Evolutionary conservation across 768 basidiomycete species (phyloP).

Genomic region (Rubroboletus pulcherrimus): DNA sequence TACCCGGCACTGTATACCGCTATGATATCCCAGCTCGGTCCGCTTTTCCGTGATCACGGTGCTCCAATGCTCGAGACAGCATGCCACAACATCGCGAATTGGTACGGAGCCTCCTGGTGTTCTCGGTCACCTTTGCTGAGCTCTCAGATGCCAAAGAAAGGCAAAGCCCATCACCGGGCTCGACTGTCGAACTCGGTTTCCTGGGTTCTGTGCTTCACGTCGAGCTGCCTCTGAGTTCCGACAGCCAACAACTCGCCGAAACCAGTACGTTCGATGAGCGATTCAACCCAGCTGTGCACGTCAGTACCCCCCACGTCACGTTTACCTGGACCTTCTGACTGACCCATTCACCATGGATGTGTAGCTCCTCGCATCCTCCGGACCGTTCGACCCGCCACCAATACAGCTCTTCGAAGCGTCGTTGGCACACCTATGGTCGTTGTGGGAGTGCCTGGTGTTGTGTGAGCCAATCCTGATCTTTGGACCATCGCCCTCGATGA

Average conservation of each 20-base stretch:
- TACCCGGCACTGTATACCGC: constrained; percentile 82
- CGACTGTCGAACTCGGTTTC: constrained; percentile 75
- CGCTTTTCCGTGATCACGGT: constrained; percentile 69
- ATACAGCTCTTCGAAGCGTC: constrained; percentile 61
- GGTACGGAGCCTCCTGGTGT: constrained; percentile 46
- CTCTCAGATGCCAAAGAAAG: constrained; percentile 55
- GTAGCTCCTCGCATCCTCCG: constrained; percentile 66
- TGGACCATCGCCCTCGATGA: constrained; percentile 71
- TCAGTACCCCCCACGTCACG: constrained; percentile 19
- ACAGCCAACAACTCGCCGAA: constrained; percentile 70
- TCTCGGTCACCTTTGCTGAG: constrained; percentile 5
- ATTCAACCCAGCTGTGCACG: constrained; percentile 52
- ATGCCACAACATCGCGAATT: constrained; percentile 79
- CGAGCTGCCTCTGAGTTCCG: constrained; percentile 62
- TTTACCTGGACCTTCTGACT: neutral
- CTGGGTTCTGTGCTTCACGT: constrained; percentile 72
- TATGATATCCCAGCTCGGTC: constrained; percentile 64
- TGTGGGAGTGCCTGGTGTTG: constrained; percentile 92
- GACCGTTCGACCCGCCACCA: constrained; percentile 56
- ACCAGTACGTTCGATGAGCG: constrained; percentile 47
- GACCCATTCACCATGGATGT: neutral
- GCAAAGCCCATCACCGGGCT: constrained; percentile 64
- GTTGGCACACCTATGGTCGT: constrained; percentile 68
- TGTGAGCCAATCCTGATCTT: constrained; percentile 89
- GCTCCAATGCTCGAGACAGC: constrained; percentile 80